These are phyloP conservation scores for Proliferodiscus dingleyae DNA, from an alignment of 2,329 filamentous ascomycete species.

Conservation along the genomic window DNA sequence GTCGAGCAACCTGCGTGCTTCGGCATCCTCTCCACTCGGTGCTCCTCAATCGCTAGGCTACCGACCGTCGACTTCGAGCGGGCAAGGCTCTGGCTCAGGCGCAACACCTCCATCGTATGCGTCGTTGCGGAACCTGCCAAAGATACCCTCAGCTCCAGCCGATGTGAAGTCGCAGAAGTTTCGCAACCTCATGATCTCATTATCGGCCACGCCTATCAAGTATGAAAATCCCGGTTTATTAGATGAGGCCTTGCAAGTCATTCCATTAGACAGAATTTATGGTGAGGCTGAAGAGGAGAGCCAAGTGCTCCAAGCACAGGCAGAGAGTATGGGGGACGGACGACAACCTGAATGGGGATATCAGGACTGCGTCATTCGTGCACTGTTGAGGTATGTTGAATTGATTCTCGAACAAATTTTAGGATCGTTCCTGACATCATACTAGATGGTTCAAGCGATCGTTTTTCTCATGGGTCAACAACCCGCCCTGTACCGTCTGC, in stretches of 20 bases:
- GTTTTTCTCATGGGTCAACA: constrained; percentile 97
- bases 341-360: constrained; percentile 89
- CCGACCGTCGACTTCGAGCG: constrained; percentile 45
- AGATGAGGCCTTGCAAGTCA: constrained; percentile 81
- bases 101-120: constrained; percentile 54
- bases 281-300: constrained; percentile 89
- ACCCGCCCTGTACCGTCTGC: constrained; percentile 80
- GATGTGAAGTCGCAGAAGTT: constrained; percentile 70
- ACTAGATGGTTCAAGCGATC: constrained; percentile 87
- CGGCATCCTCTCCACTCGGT: constrained; percentile 29
- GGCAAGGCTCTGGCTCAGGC: constrained; percentile 27
- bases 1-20: constrained; percentile 41
- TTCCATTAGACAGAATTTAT: constrained; percentile 89
- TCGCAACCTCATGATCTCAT: constrained; percentile 73
- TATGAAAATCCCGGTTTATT: constrained; percentile 95
- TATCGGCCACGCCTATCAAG: constrained; percentile 84
- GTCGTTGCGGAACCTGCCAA: constrained; percentile 58
- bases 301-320: constrained; percentile 81
- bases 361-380: constrained; percentile 91
- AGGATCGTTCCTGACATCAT: constrained; percentile 14
- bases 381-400: constrained; percentile 68
- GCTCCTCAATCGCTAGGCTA: constrained; percentile 29
- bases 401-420: constrained; percentile 16
- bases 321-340: constrained; percentile 77
- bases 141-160: constrained; percentile 70